These are phyloP conservation scores for Trichoderma endophyticum DNA, from an alignment of 2,329 filamentous ascomycete species.

Conservation along the genomic window DNA sequence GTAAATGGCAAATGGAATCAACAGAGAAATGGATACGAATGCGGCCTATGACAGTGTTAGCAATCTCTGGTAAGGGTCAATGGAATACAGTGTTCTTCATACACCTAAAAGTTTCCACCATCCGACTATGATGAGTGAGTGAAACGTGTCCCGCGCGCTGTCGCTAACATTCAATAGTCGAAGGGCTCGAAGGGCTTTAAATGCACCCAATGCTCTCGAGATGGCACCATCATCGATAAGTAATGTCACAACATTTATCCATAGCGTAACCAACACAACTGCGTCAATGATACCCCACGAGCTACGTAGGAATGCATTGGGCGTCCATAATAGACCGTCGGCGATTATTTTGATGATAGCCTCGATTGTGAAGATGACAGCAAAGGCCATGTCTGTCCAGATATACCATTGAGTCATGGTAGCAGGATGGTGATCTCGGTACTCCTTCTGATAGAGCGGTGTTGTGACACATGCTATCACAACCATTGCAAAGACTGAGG, in stretches of 20 bases:
- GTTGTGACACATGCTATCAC: slow-evolving; percentile 91
- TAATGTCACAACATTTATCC: slow-evolving; percentile 88
- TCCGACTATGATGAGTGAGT: slow-evolving; percentile 90
- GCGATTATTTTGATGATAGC: slow-evolving; percentile 89
- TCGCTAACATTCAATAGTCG: slow-evolving; percentile 93
- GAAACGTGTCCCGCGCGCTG: slow-evolving; percentile 92
- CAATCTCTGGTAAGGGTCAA: neutral
- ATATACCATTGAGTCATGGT: slow-evolving; percentile 84
- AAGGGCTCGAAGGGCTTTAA: slow-evolving; percentile 91
- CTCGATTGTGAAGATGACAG: slow-evolving; percentile 79
- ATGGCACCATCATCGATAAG: slow-evolving; percentile 78
- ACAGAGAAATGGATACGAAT: slow-evolving; percentile 87
- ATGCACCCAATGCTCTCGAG: slow-evolving; percentile 88
- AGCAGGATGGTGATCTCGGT: slow-evolving; percentile 62
- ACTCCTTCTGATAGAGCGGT: slow-evolving; percentile 86
- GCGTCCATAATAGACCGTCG: slow-evolving; percentile 93
- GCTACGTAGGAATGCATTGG: slow-evolving; percentile 93
- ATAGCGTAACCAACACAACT: slow-evolving; percentile 84
- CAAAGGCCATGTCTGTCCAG: slow-evolving; percentile 89
- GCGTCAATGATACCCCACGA: slow-evolving; percentile 97
- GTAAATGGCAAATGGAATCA: slow-evolving; percentile 96
- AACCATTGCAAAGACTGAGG: slow-evolving; percentile 96
- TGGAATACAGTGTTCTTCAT: slow-evolving; percentile 34
- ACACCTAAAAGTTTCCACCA: slow-evolving; percentile 90
- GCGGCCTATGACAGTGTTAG: slow-evolving; percentile 55